Evolutionary conservation across 768 basidiomycete species (phyloP).

Genomic region (Neoboletus brunneissimus): DNA sequence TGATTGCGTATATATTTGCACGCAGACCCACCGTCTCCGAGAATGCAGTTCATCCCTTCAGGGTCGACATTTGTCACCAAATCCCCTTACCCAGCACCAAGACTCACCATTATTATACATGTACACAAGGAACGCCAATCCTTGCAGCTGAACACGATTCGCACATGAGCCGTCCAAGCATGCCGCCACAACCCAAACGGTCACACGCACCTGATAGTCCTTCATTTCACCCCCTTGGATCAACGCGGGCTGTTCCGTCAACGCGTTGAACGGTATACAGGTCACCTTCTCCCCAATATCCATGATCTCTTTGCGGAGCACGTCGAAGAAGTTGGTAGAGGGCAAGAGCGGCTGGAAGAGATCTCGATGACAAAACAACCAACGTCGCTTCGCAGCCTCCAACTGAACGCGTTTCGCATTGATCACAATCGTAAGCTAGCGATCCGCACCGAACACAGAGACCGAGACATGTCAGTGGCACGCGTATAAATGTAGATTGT

Average conservation of each 20-base stretch:
- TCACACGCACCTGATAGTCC: constrained; percentile 57
- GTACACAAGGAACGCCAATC: constrained; percentile 61
- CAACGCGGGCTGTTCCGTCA: constrained; percentile 47
- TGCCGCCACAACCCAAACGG: not conserved
- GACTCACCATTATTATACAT: constrained; percentile 64
- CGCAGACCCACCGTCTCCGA: constrained; percentile 57
- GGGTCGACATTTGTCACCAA: not conserved
- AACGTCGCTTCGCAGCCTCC: constrained; percentile 43
- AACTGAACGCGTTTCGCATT: constrained; percentile 37
- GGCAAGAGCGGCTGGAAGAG: constrained; percentile 50
- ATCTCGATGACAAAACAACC: constrained; percentile 43
- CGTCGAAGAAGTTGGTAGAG: constrained; percentile 37
- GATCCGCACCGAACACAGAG: not conserved
- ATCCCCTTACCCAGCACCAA: not conserved
- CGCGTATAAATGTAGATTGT: not conserved
- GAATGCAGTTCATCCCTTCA: constrained; percentile 63
- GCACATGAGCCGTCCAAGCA: not conserved
- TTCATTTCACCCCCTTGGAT: constrained; percentile 62
- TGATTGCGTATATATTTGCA: not conserved
- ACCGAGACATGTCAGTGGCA: not conserved
- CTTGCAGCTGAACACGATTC: constrained; percentile 42
- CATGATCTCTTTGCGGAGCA: constrained; percentile 31
- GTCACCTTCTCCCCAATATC: constrained; percentile 27
- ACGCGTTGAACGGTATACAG: constrained; percentile 37
- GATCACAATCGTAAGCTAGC: constrained; percentile 40